These are phyloP conservation scores for Tolypocladium guangdongense DNA, from an alignment of 2,329 filamentous ascomycete genomes.

Conservation along the genomic window DNA sequence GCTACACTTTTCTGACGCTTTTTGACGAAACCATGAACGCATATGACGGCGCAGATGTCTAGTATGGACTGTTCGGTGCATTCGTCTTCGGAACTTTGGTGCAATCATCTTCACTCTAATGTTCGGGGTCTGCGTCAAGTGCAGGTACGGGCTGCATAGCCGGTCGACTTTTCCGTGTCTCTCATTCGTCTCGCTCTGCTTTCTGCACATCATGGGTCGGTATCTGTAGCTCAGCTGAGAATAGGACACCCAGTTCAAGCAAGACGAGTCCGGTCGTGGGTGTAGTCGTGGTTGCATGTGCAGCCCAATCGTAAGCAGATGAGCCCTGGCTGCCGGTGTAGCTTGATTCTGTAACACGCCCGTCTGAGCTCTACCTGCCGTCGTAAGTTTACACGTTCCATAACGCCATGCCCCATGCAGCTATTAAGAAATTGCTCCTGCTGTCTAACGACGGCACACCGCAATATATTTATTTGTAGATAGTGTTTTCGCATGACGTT, in stretches of 20 bases:
- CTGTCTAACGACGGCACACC: background rate
- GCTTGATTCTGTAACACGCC: slow-evolving; percentile 10
- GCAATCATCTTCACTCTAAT: background rate
- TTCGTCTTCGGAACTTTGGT: background rate
- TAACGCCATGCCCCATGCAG: slow-evolving; percentile 28
- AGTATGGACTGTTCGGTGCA: background rate
- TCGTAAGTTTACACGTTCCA: slow-evolving; percentile 24
- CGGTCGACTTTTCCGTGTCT: background rate
- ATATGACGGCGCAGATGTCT: slow-evolving; percentile 6
- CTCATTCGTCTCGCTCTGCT: background rate
- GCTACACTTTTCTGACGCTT: background rate
- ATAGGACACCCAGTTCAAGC: background rate
- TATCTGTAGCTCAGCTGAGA: background rate
- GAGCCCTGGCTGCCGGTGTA: slow-evolving; percentile 4
- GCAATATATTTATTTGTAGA: background rate
- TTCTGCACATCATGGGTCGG: background rate
- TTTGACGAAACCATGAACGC: slow-evolving; percentile 3
- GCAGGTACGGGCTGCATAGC: background rate
- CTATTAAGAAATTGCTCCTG: slow-evolving; percentile 7
- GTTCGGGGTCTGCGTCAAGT: background rate
- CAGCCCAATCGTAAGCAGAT: background rate
- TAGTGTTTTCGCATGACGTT: slow-evolving; percentile 4
- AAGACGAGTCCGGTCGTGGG: too few relatives aligned
- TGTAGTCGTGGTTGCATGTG: background rate
- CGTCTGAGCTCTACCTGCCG: slow-evolving; percentile 15